Evolutionary conservation across 768 basidiomycete species (phyloP), one percentile per base, ranked within the genome.

Genomic region (Suillus bovinus): DNA sequence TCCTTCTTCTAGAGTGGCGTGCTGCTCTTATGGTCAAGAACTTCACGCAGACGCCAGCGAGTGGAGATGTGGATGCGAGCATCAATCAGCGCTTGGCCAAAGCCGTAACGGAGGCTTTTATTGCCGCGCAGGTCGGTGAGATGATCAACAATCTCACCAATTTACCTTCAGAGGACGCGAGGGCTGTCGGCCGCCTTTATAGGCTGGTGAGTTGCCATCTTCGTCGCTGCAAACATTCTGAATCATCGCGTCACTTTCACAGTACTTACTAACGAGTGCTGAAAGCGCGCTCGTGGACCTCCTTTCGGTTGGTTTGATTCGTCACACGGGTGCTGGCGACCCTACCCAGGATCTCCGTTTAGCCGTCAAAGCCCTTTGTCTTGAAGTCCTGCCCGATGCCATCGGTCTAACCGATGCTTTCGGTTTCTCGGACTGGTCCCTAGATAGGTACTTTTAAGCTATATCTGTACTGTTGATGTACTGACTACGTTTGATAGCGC

Each of bases 341-440:
- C 77, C 81, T 1, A 80, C 83, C 0, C 77, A 79, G 41, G 73
- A 71, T 0, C 70, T 90, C 27, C 83, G 88, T 13, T 67, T 80
- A 24, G 75, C 82, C 5, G 83, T 89, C 63, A 73, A 82, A 31
- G 54, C 68, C 6, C 64, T 83, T 0, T 89, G 86, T 69, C 66
- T 73, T 9, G 78, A 79, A 53, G 65, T 92, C 13, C 70, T 90
- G 0, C 86, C 88, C 0, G 81, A 93, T 62, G 82, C 82, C 6
- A 84, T 92, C 59, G 87, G 85, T 0, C 74, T 92, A 59, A 86
- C 81, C 6, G 90, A 93, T 69, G 85, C 88, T 4, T 91, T 93
- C 69, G 87, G 85, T 0, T 89, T 90, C 66, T 80, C 84, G 0
- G 89, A 92, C 67, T 92, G 88, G 86, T 84, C 90, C 58, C 75